Evolutionary conservation across 140 eudicot genomes (phyloP).

Genomic region (Erigeron philadelphicus): DNA sequence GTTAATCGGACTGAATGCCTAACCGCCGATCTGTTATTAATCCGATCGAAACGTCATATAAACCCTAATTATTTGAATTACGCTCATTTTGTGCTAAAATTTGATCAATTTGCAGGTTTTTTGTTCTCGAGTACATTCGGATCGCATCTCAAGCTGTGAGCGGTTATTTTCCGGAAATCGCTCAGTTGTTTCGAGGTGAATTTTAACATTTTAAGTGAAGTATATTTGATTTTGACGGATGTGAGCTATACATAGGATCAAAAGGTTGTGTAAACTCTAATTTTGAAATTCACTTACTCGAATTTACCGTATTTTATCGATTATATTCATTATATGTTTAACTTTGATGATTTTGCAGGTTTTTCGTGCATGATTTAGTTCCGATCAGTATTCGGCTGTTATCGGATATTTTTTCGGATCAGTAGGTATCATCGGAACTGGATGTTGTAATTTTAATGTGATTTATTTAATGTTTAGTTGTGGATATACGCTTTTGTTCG

Average conservation of each 20-base stretch:
- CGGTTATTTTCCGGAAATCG: no score
- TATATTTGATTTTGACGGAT: no score
- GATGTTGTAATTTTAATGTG: neutral
- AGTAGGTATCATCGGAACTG: conserved; percentile 13
- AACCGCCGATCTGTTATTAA: neutral
- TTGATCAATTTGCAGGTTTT: neutral
- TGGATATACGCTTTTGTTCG: neutral
- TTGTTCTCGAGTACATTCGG: neutral
- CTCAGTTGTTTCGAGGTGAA: no score
- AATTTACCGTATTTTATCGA: neutral
- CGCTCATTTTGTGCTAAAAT: neutral
- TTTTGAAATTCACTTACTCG: neutral
- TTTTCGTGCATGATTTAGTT: conserved; percentile 7
- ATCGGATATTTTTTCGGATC: conserved; percentile 16
- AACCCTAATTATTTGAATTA: conserved; percentile 17
- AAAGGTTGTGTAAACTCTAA: conserved; percentile 10
- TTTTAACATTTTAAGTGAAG: no score
- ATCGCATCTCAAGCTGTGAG: neutral
- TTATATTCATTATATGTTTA: conserved; percentile 4
- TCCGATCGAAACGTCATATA: conserved; percentile 5
- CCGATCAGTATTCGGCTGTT: conserved; percentile 9
- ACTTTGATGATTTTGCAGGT: conserved; percentile 25
- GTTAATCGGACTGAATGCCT: conserved; percentile 5
- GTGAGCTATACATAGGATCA: neutral
- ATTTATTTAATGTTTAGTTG: no score